Base-by-base conservation (phyloP, 2,329 filamentous ascomycete species). In the Alternaria viburni region DNA sequence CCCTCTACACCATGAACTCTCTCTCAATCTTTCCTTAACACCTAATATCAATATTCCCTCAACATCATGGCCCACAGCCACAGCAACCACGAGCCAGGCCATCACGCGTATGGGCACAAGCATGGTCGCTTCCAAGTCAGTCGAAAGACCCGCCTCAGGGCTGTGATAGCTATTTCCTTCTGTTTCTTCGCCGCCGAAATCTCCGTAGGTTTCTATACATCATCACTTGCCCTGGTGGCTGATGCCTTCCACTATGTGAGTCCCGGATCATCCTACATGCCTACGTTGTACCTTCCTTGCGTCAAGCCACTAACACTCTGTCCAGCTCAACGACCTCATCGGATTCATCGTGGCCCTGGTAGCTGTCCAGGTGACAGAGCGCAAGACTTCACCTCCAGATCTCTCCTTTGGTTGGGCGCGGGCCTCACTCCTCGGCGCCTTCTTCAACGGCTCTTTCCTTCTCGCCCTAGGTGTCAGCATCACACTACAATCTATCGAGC, bases 361-460 rank as follows among this genome's bases (percentile, higher is more conserved):
- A 12, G 90, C 91, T 17, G 80, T 91, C 17, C 83, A 87, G 71
- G 90, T 70, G 47, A 66, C 89, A 19, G 85, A 90, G 66, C 81
- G 84, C 45, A 81, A 82, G 47, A 79, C 86, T 6, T 86, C 86
- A 1, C 89, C 90, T 0, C 83, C 86, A 64, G 83, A 83, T 10
- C 83, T 91, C 15, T 87, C 90, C 0, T 93, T 91, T 69, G 91
- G 91, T n/a, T 93, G 90, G 91, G 89, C 91, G 60, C 86, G 91
- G 30, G 90, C 91, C 15, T 86, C 87, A n/a, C 77, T 93, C 1
- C 82, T 94, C 0, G 91, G 91, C 6, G 90, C 90, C 21, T 94
- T 94, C 78, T 94, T 93, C 84, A 94, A 94, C 71, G 91, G 91
- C 13, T 88, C 90, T 1, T 91, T 94, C 62, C 84, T 94, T 1